Base-by-base conservation (phyloP, 805 yeast genomes). In the Tanozyma kutaoensis region DNA sequence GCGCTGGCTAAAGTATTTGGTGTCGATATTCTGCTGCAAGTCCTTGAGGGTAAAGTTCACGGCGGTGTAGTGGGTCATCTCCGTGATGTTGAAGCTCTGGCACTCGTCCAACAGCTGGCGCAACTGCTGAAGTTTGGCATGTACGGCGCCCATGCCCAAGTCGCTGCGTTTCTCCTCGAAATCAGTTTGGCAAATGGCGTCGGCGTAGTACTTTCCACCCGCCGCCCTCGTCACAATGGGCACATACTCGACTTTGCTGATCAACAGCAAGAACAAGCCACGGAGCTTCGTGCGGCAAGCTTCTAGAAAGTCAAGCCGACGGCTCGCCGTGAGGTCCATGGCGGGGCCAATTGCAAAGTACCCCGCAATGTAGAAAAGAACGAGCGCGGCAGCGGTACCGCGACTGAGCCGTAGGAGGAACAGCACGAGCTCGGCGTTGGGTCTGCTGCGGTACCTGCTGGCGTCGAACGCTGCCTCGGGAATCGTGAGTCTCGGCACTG, bases 391-490 rank as follows among this genome's bases (percentile, higher is more conserved):
- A 1, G 60, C 57, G 10, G 63, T 55, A 4, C 57, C 52, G 28
- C 50, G 41, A 8, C 59, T 50, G 15, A 59, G 43, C 20, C 33
- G 38, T 14, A 58, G 28, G 10, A 59, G 25, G 29, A 45, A 59
- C 21, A 28, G 33, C 10, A 46, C 20, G 34, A 33, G 8, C 43
- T 33, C 9, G 41, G 36, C 10, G 13, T 16, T 12, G 15, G 19
- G 8, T 14, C 20, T 2, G 39, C 24, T 5, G 37, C 28, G 12
- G 34, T 24, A 26, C 46, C 55, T 5, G 40, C 33, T 35, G 3
- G 56, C 45, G 28, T 59, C 58, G 34, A 47, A 59, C 1, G 65
- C 55, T 2, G 55, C 26, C 30, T 59, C 66, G 3, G 66, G 63
- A 2, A 59, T 55, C 3, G 64, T 54, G 16, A 58, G 40, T 14